phyloP scores from a whole-genome alignment of 2,329 filamentous ascomycete species.

The Penicillium sp. region DNA sequence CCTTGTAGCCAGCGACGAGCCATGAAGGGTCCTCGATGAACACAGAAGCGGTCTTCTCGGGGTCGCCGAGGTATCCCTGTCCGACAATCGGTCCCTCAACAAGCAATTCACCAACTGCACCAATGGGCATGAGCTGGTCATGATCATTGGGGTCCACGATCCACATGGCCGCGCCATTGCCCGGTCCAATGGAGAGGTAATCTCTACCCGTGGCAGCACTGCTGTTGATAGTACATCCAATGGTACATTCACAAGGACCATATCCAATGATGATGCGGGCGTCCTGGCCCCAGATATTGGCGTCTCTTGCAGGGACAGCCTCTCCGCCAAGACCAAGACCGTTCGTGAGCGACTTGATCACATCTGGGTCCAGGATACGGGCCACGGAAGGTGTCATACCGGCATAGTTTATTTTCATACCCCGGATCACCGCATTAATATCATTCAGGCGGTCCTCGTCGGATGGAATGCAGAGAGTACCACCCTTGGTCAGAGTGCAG shows the following conservation, averaged over 20 bases:
- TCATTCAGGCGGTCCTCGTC: slow-evolving; percentile 51
- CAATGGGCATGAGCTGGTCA: slow-evolving; percentile 41
- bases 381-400: slow-evolving; percentile 64
- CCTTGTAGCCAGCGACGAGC: slow-evolving; percentile 31
- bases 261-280: slow-evolving; percentile 49
- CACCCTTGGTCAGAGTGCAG: slow-evolving; percentile 57
- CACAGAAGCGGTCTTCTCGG: slow-evolving; percentile 34
- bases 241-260: slow-evolving; percentile 45
- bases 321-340: slow-evolving; percentile 48
- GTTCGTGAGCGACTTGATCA: slow-evolving; percentile 42
- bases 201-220: slow-evolving; percentile 34
- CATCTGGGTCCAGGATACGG: slow-evolving; percentile 43
- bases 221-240: slow-evolving; percentile 42
- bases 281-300: slow-evolving; percentile 43
- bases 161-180: slow-evolving; percentile 40
- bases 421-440: slow-evolving; percentile 51
- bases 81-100: slow-evolving; percentile 51
- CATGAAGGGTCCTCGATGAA: slow-evolving; percentile 43
- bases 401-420: slow-evolving; percentile 55
- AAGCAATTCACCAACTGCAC: slow-evolving; percentile 50
- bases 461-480: slow-evolving; percentile 61
- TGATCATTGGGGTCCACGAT: slow-evolving; percentile 43
- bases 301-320: slow-evolving; percentile 42
- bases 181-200: slow-evolving; percentile 42
- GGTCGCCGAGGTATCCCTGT: slow-evolving; percentile 47